These are phyloP conservation scores for Candida montana DNA, from an alignment of 805 yeast genomes.

Conservation along the genomic window DNA sequence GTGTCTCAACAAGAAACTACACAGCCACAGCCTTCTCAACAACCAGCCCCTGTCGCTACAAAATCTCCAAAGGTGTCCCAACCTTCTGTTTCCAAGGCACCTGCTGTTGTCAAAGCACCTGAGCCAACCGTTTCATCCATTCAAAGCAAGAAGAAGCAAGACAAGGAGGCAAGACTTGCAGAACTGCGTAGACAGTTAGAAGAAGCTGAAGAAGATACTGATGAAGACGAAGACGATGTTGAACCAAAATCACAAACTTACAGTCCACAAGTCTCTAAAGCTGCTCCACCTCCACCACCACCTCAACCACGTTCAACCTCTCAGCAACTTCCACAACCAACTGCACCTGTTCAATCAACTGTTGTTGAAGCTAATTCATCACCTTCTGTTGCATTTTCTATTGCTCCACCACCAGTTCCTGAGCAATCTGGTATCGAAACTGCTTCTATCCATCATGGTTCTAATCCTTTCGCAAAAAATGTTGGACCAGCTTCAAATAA, in stretches of 20 bases:
- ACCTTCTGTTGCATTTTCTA: neutral
- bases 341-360: constrained; percentile 13
- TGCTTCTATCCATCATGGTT: constrained; percentile 16
- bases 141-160: constrained; percentile 47
- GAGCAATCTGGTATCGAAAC: neutral
- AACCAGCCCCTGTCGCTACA: constrained; percentile 3
- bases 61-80: too few species aligned
- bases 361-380: neutral
- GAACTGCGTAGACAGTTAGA: constrained; percentile 55
- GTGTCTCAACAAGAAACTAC: neutral
- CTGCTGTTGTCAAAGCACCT: constrained; percentile 7
- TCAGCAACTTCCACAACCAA: neutral
- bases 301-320: constrained; percentile 5
- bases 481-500: constrained; percentile 30
- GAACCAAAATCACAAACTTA: constrained; percentile 15
- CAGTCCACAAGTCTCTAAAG: constrained; percentile 16
- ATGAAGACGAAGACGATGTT: constrained; percentile 25
- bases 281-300: constrained; percentile 10
- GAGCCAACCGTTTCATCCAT: constrained; percentile 19
- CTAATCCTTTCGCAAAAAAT: constrained; percentile 24
- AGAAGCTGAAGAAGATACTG: constrained; percentile 42
- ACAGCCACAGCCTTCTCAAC: neutral
- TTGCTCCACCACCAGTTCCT: neutral
- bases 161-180: constrained; percentile 56
- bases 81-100: constrained; percentile 2